These are phyloP conservation scores for Blastomyces parvus DNA, from an alignment of 2,329 filamentous ascomycete species.

Conservation along the genomic window DNA sequence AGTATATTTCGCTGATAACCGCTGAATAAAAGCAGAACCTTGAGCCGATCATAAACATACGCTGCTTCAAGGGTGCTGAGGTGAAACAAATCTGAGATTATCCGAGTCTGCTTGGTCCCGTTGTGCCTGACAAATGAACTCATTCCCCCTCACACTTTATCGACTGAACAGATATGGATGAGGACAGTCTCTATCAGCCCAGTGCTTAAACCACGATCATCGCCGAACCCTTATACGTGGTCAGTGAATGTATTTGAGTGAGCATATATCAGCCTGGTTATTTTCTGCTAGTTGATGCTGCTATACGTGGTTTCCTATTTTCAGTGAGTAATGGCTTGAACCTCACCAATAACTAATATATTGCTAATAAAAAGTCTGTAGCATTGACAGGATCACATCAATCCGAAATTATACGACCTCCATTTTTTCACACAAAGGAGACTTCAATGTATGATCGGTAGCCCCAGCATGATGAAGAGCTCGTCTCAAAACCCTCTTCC, in stretches of 20 bases:
- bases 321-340: background rate
- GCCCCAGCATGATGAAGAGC: background rate
- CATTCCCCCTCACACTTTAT: constrained; percentile 27
- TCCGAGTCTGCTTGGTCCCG: constrained; percentile 32
- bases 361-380: background rate
- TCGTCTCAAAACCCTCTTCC: background rate
- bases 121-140: constrained; percentile 28
- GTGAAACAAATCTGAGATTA: constrained; percentile 21
- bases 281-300: constrained; percentile 20
- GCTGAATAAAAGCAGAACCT: constrained; percentile 12
- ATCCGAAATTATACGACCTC: background rate
- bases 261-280: constrained; percentile 24
- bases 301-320: background rate
- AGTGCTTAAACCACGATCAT: constrained; percentile 54
- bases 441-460: background rate
- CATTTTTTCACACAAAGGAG: background rate
- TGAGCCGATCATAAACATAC: constrained; percentile 19
- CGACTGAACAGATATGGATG: constrained; percentile 31
- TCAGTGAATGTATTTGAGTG: constrained; percentile 17
- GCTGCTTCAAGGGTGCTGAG: constrained; percentile 27
- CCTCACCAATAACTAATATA: background rate
- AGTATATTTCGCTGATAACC: too few species aligned
- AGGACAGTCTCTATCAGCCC: constrained; percentile 35
- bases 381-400: background rate
- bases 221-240: constrained; percentile 37